Percentiles rank a stretch among this genome's conserved stretches.
Evolutionary conservation across 805 yeast genomes (phyloP).

Genomic region (Sugiyamaella boreocaroliniensis): DNA sequence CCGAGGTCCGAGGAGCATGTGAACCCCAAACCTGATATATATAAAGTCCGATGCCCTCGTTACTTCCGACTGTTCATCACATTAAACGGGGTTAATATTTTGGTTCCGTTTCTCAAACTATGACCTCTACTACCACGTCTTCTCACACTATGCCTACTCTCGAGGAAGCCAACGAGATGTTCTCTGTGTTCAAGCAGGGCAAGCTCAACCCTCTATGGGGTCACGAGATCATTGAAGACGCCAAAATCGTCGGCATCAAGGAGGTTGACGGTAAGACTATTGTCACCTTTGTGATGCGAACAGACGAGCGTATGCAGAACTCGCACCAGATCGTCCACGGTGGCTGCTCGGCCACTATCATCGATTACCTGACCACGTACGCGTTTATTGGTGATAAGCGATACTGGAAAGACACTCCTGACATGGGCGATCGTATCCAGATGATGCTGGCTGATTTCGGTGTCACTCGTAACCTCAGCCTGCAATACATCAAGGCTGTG

Average conservation of each 20-base stretch:
- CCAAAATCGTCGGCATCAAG: constrained; percentile 2
- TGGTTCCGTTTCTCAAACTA: not conserved
- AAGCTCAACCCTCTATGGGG: not conserved
- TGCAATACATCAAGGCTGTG: constrained; percentile 27
- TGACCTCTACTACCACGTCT: not conserved
- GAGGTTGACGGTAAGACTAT: constrained; percentile 11
- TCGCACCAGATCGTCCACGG: constrained; percentile 27
- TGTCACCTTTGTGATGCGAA: constrained; percentile 20
- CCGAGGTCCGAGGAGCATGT: too few species aligned
- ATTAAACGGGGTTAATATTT: too few species aligned
- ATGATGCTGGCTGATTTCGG: constrained; percentile 19
- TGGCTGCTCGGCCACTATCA: constrained; percentile 29
- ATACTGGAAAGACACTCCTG: constrained; percentile 22
- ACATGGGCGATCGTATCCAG: constrained; percentile 10
- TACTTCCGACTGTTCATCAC: too few species aligned
- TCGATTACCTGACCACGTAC: constrained; percentile 22
- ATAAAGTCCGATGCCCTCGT: too few species aligned
- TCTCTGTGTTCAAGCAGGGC: not conserved
- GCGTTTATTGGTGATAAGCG: constrained; percentile 21
- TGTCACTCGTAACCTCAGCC: constrained; percentile 24
- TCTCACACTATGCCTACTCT: not conserved
- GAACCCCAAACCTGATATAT: too few species aligned
- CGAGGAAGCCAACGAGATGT: constrained; percentile 1
- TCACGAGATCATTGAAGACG: not conserved
- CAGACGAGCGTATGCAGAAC: constrained; percentile 21